Base-by-base conservation (phyloP, 768 basidiomycete genomes). In the Amanita rimosa region DNA sequence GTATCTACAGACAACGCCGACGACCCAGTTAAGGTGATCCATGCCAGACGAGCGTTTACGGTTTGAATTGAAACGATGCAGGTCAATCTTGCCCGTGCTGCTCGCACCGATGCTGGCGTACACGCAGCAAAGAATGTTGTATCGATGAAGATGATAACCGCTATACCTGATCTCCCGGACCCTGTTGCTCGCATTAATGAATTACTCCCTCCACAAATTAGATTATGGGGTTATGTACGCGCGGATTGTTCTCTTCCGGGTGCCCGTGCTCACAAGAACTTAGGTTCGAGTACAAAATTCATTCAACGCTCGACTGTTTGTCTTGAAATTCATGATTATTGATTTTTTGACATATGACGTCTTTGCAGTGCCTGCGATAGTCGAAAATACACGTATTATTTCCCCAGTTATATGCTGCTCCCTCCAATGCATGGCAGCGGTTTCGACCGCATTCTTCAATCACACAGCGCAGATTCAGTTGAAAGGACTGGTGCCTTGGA, bases 111-210 rank as follows among this genome's bases (percentile, higher is more conserved):
- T 62, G 89, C 94, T 1, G 96, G 96, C 21, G 96, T 99, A 6
- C 94, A 96, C 61, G 96, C 96, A 10, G 93, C 93, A 19, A 88
- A 94, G 8, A 99, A 99, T 61, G 68, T 94, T 24, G 86, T 98
- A 2, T 85, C 89, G 21, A 73, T 96, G 58, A 96, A 96, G 64
- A 75, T 95, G 74, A 96, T 96, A 58, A 72, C 79, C 19, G 64
- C 69, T 16, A 75, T 91, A 9, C 88, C 90, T 2, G 85, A 77
- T 10, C 72, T 85, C 4, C 67, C 71, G 11, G 81, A 90, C 55
- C 67, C 94, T 53, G 76, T 85, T 0, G 70, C 72, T 4, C 76
- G 78, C 31, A 71, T 97, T 57, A 99, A 99, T 64, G 71, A 81
- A 44, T 78, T 90, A 57, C 72, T 99, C n/a, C 95, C 96, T 6